Base-by-base conservation (phyloP, 345 rosid species). In the Atalantia buxifolia region DNA sequence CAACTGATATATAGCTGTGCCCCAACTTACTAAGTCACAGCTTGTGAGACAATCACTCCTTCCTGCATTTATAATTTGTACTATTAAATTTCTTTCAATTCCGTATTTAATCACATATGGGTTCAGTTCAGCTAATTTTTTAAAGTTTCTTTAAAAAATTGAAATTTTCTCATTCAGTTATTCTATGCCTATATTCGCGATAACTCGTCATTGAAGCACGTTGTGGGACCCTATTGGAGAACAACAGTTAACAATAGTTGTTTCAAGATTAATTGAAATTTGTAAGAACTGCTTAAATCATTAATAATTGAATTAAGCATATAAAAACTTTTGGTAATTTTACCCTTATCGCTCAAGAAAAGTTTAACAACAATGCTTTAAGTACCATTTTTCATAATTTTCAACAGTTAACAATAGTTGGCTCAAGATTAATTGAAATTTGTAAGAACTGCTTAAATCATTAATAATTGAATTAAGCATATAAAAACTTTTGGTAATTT, bases 81-180 rank as follows among this genome's bases (percentile, higher is more conserved):
- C 19, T 7, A 25, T 30, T 38, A 21, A 72, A 65, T 31, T 38
- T 74, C 21, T 18, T 38, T 74, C 13, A 19, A 35, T 64, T 81
- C 77, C 83, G 69, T 76, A 71, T 69, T 55, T 56, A 66, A 66
- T 72, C 35, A 35, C 27, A 25, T 1, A 18, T 30, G 3, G 25
- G 45, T 21, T 3, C 22, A 45, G 50, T 13, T 45, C 50, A 3
- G 36, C 42, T 42, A 6, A 56, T 24, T n/a, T 76, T 25, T 9
- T 10, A 30, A 40, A 8, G 45, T 3, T 45, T 45, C n/a, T 45
- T 45, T 3, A 0, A 13, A 12, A 13, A 2, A 12, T 45, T 13
- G 3, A 13, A 45, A 3, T 45, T 45, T 45, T 45, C 18, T 45
- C 14, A 12, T 12, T 45, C 16, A 1, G 50, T 45, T 18, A 53